These are phyloP conservation scores for Fusarium palustre DNA, from an alignment of 2,329 filamentous ascomycete species.

Conservation along the genomic window DNA sequence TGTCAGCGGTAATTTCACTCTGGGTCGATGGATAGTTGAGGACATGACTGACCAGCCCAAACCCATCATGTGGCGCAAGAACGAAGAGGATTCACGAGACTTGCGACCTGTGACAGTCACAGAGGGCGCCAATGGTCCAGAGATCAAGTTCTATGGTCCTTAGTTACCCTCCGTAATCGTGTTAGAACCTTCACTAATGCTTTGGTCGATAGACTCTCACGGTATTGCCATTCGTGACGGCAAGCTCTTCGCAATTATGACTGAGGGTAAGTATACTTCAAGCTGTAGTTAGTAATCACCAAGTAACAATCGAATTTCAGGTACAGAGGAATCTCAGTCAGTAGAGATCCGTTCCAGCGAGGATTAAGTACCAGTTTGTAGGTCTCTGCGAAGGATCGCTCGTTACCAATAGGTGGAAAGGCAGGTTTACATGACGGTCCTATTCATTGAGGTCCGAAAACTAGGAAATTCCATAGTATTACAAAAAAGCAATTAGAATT, in stretches of 20 bases:
- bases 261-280: neutral
- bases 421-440: neutral
- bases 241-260: constrained; percentile 1
- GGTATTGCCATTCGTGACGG: neutral
- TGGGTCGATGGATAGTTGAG: constrained; percentile 18
- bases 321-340: neutral
- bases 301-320: neutral
- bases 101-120: constrained; percentile 10
- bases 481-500: neutral
- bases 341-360: neutral
- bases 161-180: rapidly evolving
- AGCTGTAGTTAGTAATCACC: rapidly evolving
- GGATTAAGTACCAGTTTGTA: neutral
- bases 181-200: neutral
- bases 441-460: neutral
- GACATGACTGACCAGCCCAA: constrained; percentile 15
- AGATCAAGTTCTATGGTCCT: constrained; percentile 20
- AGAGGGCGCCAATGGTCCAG: neutral
- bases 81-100: neutral
- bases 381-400: neutral
- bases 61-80: constrained; percentile 16
- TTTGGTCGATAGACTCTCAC: neutral
- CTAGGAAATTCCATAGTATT: neutral
- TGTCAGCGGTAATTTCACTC: neutral
- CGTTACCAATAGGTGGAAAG: neutral